Evolutionary conservation across 345 rosid species (phyloP), one percentile per base, ranked within the genome.

Genomic region (Pugionium dolabratum): DNA sequence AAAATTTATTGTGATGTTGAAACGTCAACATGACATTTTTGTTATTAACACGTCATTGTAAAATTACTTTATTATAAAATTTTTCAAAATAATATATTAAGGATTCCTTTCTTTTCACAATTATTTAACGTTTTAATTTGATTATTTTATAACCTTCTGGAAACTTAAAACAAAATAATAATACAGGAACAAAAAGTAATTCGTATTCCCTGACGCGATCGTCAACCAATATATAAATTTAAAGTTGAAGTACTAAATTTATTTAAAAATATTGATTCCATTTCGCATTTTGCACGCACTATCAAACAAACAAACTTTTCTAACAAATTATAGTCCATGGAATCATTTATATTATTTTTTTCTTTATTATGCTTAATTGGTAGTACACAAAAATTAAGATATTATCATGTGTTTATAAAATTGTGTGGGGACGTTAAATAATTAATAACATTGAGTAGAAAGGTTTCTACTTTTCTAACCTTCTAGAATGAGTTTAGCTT

Each of bases 161-260:
- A 67, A 67, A 48, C 40, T 54, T 45, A 7, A 45, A 29, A 5
- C 7, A 7, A 54, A 32, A 53, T 41, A n/a, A 42, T 5, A 33
- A 8, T 42, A 32, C 25, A 45, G 33, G 58, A 2, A 33, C 18
- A 27, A 29, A 44, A 45, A 70, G 9, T 18, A 48, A 36, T 55
- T 61, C 68, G 68, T 44, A 53, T 1, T 51, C 55, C 35, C 62
- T 44, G 51, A 71, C 69, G 69, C 75, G 62, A 62, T 36, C 8
- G 42, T 62, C 75, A 70, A 62, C 75, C 43, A 9, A 70, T 34
- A 11, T 27, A 34, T 27, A 48, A 26, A 56, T 28, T 33, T 18
- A 18, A 18, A 18, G 18, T 18, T 18, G 18, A 18, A 18, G 18
- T 18, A 18, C 18, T 18, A 18, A 18, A 18, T 18, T 18, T 18